Evolutionary conservation across 805 yeast genomes (phyloP), one percentile per base, ranked within the genome.

Genomic region (Clavispora carvajalis): DNA sequence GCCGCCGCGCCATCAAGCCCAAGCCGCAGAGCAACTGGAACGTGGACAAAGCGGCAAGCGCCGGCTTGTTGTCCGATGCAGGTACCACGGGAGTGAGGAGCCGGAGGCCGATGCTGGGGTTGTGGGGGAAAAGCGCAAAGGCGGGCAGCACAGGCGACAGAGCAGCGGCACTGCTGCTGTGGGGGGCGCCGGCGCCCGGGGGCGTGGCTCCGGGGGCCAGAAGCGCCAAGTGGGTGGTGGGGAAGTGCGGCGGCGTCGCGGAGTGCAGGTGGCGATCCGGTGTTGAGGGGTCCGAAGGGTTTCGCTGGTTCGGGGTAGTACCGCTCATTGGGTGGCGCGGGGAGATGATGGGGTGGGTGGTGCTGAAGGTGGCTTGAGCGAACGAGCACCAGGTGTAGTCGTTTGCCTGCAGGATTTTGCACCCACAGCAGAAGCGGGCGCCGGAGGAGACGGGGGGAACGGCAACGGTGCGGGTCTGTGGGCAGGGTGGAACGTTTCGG

Each of bases 11-110:
- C 46, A 49, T 40, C 33, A 42, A 38, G 16, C 39, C 40, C 15
- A 70, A 35, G 4, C 85, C 85, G n/a, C 72, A 39, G 1, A 66
- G 59, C 17, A 79, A 57, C 53, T 83, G 90, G 2, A 74, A 42
- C 0, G 76, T 77, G 2, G 79, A 67, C 37, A 80, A 55, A 0
- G 75, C 51, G 51, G 73, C 74, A 1, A 82, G 54, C 1, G 84
- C 85, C 3, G 67, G 58, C 23, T 62, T 55, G 54, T 80, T 77
- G 47, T 83, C 90, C 7, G 83, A 72, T 1, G 89, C 85, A 2
- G 91, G 91, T 1, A 79, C 82, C 17, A 83, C 55, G 0, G 88
- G 88, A 1, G 89, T 85, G 81, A 86, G 79, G 24, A 79, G 50
- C 46, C 65, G 63, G 38, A 82, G 64, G 0, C 86, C 87, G 17